phyloP scores from a whole-genome alignment of 2,329 filamentous ascomycete genomes.

The Pseudogymnoascus sp. region DNA sequence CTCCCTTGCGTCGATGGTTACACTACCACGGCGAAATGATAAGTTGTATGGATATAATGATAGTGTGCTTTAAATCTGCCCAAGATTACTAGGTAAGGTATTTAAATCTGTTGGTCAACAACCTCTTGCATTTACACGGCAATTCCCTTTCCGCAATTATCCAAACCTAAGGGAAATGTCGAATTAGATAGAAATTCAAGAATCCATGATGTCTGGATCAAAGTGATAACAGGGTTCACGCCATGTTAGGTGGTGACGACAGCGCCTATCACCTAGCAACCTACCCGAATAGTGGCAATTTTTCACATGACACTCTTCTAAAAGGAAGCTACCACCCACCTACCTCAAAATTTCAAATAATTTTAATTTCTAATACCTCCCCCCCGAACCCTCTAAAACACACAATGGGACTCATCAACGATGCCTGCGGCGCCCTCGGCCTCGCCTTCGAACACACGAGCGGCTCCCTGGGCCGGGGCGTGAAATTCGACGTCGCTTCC shows the following conservation, averaged over 20 bases:
- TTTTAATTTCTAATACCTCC: not conserved
- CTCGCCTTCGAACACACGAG: not conserved
- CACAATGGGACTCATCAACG: slow-evolving; percentile 3
- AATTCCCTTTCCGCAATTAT: not conserved
- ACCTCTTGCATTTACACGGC: not conserved
- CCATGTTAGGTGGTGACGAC: not conserved
- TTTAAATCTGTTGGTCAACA: not conserved
- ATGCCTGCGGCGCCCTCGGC: not conserved
- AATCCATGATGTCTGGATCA: not conserved
- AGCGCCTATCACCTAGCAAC: not conserved
- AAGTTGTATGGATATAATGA: not conserved
- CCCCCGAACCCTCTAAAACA: not conserved
- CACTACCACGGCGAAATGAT: not conserved
- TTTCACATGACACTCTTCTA: not conserved
- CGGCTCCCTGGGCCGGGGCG: not conserved
- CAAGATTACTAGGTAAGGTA: not conserved
- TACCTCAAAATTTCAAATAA: slow-evolving; percentile 1
- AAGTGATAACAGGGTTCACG: not conserved
- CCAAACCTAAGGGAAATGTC: not conserved
- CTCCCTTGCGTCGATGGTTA: not conserved
- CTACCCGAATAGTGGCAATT: slow-evolving; percentile 4
- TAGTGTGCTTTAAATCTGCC: not conserved
- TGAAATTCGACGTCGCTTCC: slow-evolving; percentile 28
- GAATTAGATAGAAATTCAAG: not conserved
- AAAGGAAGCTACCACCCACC: not conserved